Base-by-base conservation (phyloP, 805 yeast genomes). In the Martiniozyma abietophila region DNA sequence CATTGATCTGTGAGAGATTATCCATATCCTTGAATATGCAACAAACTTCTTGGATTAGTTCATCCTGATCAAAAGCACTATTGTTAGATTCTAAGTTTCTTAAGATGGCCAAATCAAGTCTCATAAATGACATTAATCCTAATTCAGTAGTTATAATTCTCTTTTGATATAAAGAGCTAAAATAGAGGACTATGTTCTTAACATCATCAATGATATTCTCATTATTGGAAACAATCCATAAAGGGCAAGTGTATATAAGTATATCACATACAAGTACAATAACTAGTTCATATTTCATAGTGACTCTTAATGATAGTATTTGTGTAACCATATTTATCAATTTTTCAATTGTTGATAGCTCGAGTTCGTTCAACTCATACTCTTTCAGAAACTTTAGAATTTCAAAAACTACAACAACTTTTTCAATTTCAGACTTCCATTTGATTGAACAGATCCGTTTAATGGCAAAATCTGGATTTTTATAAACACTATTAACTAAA, bases 101-200 rank as follows among this genome's bases (percentile, higher is more conserved):
- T 25, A 21, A 14, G 25, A 34, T 43, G 39, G 12, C 24, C 21
- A 15, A 33, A 25, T 15, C 29, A 4, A 71, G 48, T 10, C 44
- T 44, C 4, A 64, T 47, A 15, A 66, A 52, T 16, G 51, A 54
- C 2, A 46, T 17, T 3, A 48, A 42, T 2, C 70, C 56, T 2
- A 17, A 15, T 16, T 58, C 63, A 1, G 74, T 66, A 32, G 57
- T 45, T 10, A 75, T 51, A 31, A 69, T 50, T 3, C 51, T 46
- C 21, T 62, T 69, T 1, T 57, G 53, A 4, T 63, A 61, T 31
- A 74, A 54, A 12, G 53, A 45, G 3, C 59, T 26, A 7, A 74
- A 40, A 65, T 73, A 76, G 1, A 55, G 49, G 25, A 63, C 55
- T 14, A 76, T 61, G 42, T 75, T 80, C 24, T 46, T 47, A 28